phyloP scores from a whole-genome alignment of 129 eudicot genomes.

The carrot (Daucus carota) region DH1_v3.0 NC_030385.2:38463001-38463500 shows the following conservation, averaged over 20 bases:
- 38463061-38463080: slow-evolving; percentile 57
- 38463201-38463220: neutral
- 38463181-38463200: neutral
- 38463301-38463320: neutral
- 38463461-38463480: neutral
- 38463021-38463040: slow-evolving; percentile 75
- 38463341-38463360: neutral
- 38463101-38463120: slow-evolving; percentile 88
- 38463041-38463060: slow-evolving; percentile 77
- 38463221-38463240: neutral
- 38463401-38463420: neutral
- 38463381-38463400: neutral
- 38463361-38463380: neutral
- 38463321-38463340: neutral
- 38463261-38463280: neutral
- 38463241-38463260: neutral
- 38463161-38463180: slow-evolving; percentile 5
- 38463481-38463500: neutral
- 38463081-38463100: slow-evolving; percentile 92
- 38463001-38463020: slow-evolving; percentile 94
- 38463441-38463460: neutral
- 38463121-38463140: slow-evolving; percentile 84
- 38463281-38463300: neutral
- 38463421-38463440: neutral
- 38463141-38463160: slow-evolving; percentile 46